Conservation (phyloP, 2,329 filamentous ascomycete species). For the Beauveria scarabaeidicola region DNA sequence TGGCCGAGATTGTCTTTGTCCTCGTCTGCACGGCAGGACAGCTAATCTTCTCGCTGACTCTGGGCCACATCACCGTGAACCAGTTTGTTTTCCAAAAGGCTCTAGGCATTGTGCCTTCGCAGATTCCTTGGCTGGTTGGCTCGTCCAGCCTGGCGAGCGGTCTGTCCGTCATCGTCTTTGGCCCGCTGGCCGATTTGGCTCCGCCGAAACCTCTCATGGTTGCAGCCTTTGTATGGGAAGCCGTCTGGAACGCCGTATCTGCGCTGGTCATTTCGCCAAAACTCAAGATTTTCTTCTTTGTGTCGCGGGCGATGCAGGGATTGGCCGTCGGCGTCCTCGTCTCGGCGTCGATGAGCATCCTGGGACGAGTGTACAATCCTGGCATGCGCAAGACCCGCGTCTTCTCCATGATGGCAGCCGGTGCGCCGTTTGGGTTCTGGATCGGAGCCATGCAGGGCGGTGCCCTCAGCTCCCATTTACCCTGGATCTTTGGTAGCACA, state of each 20-base stretch:
- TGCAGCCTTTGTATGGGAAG: constrained; percentile 10
- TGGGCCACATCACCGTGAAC: constrained; percentile 11
- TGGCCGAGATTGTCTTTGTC: constrained; percentile 11
- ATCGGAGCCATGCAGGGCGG: constrained; percentile 8
- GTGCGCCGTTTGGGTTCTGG: constrained; percentile 10
- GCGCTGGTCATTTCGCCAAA: constrained; percentile 4
- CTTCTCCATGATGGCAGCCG: constrained; percentile 11
- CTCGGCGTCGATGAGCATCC: constrained; percentile 10
- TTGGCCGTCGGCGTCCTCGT: constrained; percentile 11
- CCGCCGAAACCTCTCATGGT: constrained; percentile 13
- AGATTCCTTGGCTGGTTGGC: constrained; percentile 11
- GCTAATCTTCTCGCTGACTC: constrained; percentile 9
- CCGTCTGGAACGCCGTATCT: constrained; percentile 10
- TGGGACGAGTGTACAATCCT: constrained; percentile 11
- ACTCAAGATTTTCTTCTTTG: constrained; percentile 10
- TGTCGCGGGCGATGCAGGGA: constrained; percentile 10
- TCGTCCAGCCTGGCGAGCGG: constrained; percentile 11
- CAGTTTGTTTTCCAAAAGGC: constrained; percentile 9
- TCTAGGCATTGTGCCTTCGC: constrained; percentile 8
- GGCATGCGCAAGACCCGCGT: constrained; percentile 10
- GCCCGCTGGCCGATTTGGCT: constrained; percentile 11
- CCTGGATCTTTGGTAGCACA: constrained; percentile 12
- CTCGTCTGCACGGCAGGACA: constrained; percentile 10
- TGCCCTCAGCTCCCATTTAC: constrained; percentile 8
- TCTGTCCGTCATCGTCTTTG: constrained; percentile 11